A percentile compares a stretch with the other conserved stretches of the same genome.
Evolutionary conservation across 2,329 filamentous ascomycete species (phyloP).

Genomic region (Pestalotiopsis sp.): DNA sequence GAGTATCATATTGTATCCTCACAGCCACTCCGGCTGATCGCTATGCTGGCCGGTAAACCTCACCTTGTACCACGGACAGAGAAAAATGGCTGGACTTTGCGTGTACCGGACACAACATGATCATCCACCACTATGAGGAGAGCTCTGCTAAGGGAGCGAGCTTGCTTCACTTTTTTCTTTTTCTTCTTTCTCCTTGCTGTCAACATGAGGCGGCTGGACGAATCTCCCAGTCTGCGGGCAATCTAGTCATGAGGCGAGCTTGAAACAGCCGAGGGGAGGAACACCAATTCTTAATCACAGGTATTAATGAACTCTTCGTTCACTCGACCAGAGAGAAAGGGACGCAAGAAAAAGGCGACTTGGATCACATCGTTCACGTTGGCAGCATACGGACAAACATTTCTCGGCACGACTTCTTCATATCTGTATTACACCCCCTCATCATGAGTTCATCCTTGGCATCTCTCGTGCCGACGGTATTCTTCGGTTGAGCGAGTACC

Average conservation of each 20-base stretch:
- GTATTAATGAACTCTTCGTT: no score
- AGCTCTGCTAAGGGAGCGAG: background rate
- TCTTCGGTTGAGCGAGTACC: background rate
- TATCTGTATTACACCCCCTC: background rate
- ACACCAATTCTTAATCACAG: no score
- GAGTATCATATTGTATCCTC: background rate
- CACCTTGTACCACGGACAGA: slow-evolving; percentile 2
- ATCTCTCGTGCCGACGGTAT: background rate
- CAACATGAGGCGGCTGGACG: no score
- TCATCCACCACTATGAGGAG: background rate
- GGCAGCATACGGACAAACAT: background rate
- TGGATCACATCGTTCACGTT: background rate
- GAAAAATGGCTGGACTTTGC: background rate
- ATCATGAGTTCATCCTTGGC: background rate
- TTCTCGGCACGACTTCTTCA: background rate
- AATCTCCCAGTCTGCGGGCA: no score
- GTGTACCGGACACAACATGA: background rate
- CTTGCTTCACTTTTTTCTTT: no score
- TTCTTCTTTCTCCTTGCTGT: no score
- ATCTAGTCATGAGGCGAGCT: no score
- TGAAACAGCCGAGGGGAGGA: no score
- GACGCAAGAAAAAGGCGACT: background rate
- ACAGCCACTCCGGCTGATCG: background rate
- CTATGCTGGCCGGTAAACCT: background rate
- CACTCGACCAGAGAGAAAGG: no score